Percentiles rank a stretch among this genome's conserved stretches.
phyloP scores from a whole-genome alignment of 2,329 filamentous ascomycete genomes.

The Talaromyces sp. region DNA sequence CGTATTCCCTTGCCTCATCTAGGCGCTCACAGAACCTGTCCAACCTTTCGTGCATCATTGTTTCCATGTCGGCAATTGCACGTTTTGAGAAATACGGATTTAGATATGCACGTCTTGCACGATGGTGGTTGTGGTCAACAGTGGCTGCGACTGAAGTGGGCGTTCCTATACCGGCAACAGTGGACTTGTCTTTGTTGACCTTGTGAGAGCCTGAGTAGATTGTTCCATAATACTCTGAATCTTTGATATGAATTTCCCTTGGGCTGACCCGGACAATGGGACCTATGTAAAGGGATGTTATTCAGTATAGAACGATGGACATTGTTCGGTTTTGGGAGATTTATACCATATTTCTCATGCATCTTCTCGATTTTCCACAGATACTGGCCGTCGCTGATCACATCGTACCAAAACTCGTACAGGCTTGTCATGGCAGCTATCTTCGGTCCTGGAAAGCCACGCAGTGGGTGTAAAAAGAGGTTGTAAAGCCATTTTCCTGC shows the following conservation, averaged over 20 bases:
- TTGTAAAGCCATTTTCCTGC: slow-evolving; percentile 7
- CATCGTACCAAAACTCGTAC: slow-evolving; percentile 34
- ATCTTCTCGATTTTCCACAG: slow-evolving; percentile 30
- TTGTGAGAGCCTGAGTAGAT: slow-evolving; percentile 22
- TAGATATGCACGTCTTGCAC: slow-evolving; percentile 18
- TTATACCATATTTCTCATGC: slow-evolving; percentile 29
- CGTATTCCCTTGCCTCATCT: neutral
- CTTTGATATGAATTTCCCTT: slow-evolving; percentile 28
- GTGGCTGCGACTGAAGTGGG: slow-evolving; percentile 15
- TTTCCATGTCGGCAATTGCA: neutral
- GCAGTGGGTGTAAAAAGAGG: slow-evolving; percentile 28
- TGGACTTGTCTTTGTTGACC: slow-evolving; percentile 17
- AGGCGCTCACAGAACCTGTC: neutral
- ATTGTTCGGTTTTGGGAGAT: slow-evolving; percentile 14
- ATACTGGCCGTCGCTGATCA: slow-evolving; percentile 28
- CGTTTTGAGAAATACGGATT: slow-evolving; percentile 22
- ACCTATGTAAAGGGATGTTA: neutral
- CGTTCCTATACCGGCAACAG: neutral
- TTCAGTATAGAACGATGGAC: neutral
- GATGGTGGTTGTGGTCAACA: slow-evolving; percentile 19
- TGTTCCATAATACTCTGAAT: slow-evolving; percentile 27
- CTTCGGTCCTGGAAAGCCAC: slow-evolving; percentile 25
- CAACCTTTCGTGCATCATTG: slow-evolving; percentile 2
- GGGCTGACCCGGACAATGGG: slow-evolving; percentile 29
- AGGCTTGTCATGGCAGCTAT: slow-evolving; percentile 26